Evolutionary conservation across 2,329 filamentous ascomycete species (phyloP), one percentile per base, ranked within the genome.

Genomic region (Sporothrix curviconia): DNA sequence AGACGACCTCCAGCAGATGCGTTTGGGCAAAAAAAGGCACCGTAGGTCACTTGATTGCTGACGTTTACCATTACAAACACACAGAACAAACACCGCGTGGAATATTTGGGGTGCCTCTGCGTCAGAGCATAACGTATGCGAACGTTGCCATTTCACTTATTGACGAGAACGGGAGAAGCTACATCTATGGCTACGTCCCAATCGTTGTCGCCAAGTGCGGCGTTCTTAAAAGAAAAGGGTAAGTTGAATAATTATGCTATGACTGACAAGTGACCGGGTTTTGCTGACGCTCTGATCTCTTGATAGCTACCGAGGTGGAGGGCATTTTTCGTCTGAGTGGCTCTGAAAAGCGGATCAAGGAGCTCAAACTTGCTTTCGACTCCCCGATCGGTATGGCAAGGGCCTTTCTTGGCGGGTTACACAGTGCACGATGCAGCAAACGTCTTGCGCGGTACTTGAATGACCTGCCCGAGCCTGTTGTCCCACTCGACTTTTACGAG

Each of bases 121-220:
- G 91, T 66, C 86, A 92, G 68, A 97, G 92, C 74, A 97, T 99
- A 71, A 89, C 88, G 60, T 97, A 99, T 71, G 94, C 94, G 59
- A 99, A 97, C 69, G 94, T 99, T 60, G 94, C 94, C 62, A 99
- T 99, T 67, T 97, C 92, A 22, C 82, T 99, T 28, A 89, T 94
- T 64, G 92, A 97, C 69, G 90, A 92, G 64, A 82, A 94, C 64
- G 92, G 92, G 32, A 85, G 94, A 71, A 96, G 90, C 74, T 97
- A 96, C 71, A 96, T 97, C 55, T 99, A 97, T 71, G 94, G 94
- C 67, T 97, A 97, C 68, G 92, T 99, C 7, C 94, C 94, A 17
- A 97, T 99, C 63, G 92, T 99, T 43, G 92, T 99, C 55, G 94
- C 94, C 36, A 99, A 99, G 72, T 97, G 94, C 70, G 94, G 94